These are phyloP conservation scores for Ambrosiella beaveri DNA, from an alignment of 2,329 filamentous ascomycete genomes.

Conservation along the genomic window DNA sequence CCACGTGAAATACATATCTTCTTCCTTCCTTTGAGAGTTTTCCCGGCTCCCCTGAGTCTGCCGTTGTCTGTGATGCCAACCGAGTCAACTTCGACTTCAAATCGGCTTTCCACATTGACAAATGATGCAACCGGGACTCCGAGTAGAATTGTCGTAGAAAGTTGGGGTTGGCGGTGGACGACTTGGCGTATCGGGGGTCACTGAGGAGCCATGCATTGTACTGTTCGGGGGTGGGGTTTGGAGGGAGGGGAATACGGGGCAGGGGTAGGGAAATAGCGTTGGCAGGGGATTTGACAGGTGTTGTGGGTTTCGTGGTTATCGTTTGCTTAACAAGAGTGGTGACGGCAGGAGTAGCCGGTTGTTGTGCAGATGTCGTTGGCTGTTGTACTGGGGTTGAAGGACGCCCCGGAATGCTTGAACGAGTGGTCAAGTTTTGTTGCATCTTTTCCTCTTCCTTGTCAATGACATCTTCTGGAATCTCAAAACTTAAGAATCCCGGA, in stretches of 20 bases:
- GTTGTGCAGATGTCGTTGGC: neutral
- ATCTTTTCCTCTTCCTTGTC: slow-evolving; percentile 1
- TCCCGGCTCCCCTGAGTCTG: neutral
- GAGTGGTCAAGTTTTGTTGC: neutral
- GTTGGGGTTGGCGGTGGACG: slow-evolving; percentile 79
- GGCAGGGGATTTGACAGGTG: neutral
- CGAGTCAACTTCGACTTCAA: slow-evolving; percentile 77
- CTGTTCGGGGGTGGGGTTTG: slow-evolving; percentile 77
- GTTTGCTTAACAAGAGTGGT: too few species aligned
- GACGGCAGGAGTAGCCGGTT: too few species aligned
- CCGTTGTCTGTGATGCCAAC: slow-evolving; percentile 30
- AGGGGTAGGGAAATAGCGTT: neutral
- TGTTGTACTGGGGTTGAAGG: neutral
- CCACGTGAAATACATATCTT: slow-evolving; percentile 81
- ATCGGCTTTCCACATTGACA: slow-evolving; percentile 93
- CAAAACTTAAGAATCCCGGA: slow-evolving; percentile 5
- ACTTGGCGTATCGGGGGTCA: slow-evolving; percentile 72
- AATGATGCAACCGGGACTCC: slow-evolving; percentile 83
- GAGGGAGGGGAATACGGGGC: slow-evolving; percentile 13
- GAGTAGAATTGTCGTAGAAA: slow-evolving; percentile 92
- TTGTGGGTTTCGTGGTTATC: neutral
- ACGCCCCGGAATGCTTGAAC: neutral
- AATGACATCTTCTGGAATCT: slow-evolving; percentile 5
- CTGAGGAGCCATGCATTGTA: slow-evolving; percentile 74
- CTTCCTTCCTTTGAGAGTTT: slow-evolving; percentile 36